These are phyloP conservation scores for Sarocladium oryzae DNA, from an alignment of 2,329 filamentous ascomycete genomes.

Conservation along the genomic window DNA sequence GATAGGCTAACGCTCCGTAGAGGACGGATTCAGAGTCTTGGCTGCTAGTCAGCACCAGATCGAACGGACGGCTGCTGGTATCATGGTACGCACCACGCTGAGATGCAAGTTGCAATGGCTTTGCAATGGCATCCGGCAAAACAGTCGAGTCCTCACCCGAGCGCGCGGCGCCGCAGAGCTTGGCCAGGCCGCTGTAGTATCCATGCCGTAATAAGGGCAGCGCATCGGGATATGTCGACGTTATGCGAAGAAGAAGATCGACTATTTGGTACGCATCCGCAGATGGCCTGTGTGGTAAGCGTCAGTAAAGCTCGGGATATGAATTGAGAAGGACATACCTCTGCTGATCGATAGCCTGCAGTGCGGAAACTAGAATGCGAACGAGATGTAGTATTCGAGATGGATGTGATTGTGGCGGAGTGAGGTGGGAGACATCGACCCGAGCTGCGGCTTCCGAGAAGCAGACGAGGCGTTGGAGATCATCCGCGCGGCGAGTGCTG, in stretches of 20 bases:
- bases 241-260: constrained; percentile 26
- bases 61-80: neutral
- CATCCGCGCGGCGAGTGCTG: constrained; percentile 34
- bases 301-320: neutral
- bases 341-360: neutral
- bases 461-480: constrained; percentile 39
- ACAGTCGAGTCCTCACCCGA: neutral
- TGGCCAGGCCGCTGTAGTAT: constrained; percentile 36
- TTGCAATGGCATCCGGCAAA: neutral
- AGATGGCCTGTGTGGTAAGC: neutral
- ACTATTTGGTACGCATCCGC: constrained; percentile 25
- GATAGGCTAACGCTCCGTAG: constrained; percentile 27
- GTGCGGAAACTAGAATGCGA: constrained; percentile 24
- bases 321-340: neutral
- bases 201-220: constrained; percentile 19
- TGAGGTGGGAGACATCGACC: neutral
- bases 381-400: constrained; percentile 29
- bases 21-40: constrained; percentile 9
- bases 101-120: neutral
- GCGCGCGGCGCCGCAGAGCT: constrained; percentile 23
- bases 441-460: constrained; percentile 36
- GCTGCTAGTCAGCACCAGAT: neutral
- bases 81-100: neutral
- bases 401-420: neutral
- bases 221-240: constrained; percentile 15